Conservation (phyloP, 78 protist species). For the Blattamonas nauphoetae region DNA sequence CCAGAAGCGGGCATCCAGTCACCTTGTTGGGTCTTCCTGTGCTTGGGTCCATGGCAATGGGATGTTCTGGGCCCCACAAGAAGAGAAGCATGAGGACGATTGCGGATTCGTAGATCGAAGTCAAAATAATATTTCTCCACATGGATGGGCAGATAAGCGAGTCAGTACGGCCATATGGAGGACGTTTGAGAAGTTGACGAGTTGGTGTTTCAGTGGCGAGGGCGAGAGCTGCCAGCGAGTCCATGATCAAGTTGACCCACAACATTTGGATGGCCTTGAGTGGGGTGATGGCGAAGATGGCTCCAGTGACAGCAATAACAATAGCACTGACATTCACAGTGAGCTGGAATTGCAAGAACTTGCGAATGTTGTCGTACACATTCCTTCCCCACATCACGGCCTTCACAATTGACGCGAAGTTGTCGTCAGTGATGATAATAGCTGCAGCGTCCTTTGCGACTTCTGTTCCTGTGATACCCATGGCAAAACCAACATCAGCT, state of each 20-base stretch:
- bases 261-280: conserved; percentile 81
- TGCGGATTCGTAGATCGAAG: conserved; percentile 7
- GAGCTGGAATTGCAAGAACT: conserved; percentile 84
- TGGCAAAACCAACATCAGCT: conserved; percentile 77
- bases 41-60: neutral
- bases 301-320: conserved; percentile 48
- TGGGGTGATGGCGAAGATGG: conserved; percentile 45
- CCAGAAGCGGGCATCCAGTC: neutral
- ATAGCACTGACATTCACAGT: conserved; percentile 84
- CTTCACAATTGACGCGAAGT: conserved; percentile 66
- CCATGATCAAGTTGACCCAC: conserved; percentile 66
- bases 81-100: neutral
- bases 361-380: conserved; percentile 45
- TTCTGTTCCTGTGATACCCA: conserved; percentile 48
- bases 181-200: conserved; percentile 56
- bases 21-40: neutral
- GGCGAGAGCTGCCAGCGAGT: conserved; percentile 69
- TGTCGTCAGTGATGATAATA: conserved; percentile 79
- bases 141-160: conserved; percentile 11
- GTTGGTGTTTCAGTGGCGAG: conserved; percentile 70
- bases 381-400: conserved; percentile 90
- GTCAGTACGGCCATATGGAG: conserved; percentile 42
- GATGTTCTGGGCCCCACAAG: neutral
- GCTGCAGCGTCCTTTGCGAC: conserved; percentile 71
- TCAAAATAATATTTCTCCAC: conserved; percentile 18